These are phyloP conservation scores for Cynanchum wilfordii DNA, from an alignment of 257 asterid genomes.

Conservation along the genomic window DNA sequence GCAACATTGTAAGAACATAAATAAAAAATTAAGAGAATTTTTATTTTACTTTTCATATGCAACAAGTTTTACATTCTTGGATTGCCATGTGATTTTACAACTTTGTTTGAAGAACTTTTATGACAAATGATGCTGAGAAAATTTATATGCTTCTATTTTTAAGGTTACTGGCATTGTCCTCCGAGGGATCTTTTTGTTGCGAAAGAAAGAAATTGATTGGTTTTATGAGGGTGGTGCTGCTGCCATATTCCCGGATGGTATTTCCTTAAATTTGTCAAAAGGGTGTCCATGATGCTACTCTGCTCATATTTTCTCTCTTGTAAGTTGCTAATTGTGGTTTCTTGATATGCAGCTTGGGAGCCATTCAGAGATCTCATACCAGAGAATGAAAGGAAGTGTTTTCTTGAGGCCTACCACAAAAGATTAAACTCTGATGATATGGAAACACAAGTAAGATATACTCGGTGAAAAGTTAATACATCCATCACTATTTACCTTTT, in stretches of 20 bases:
- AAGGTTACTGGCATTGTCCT: conserved; percentile 91
- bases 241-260: conserved; percentile 96
- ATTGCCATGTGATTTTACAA: not conserved
- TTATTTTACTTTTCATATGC: not conserved
- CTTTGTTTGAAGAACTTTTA: not conserved
- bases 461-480: not conserved
- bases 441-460: conserved; percentile 69
- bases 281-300: no score
- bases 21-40: not conserved
- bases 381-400: conserved; percentile 76
- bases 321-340: conserved; percentile 2
- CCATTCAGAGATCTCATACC: conserved; percentile 91
- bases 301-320: not conserved
- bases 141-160: conserved; percentile 6
- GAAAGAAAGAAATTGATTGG: conserved; percentile 97
- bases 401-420: conserved; percentile 79
- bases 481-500: not conserved
- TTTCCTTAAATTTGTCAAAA: not conserved
- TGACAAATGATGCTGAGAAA: not conserved
- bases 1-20: conserved; percentile 4
- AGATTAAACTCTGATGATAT: conserved; percentile 77
- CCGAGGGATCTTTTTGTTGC: conserved; percentile 86
- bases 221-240: conserved; percentile 99
- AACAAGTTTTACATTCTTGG: not conserved
- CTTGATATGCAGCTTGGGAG: conserved; percentile 76